Evolutionary conservation across 164 flowering plant genomes (phyloP).

Genomic region (Aristolochia fimbriata): DNA sequence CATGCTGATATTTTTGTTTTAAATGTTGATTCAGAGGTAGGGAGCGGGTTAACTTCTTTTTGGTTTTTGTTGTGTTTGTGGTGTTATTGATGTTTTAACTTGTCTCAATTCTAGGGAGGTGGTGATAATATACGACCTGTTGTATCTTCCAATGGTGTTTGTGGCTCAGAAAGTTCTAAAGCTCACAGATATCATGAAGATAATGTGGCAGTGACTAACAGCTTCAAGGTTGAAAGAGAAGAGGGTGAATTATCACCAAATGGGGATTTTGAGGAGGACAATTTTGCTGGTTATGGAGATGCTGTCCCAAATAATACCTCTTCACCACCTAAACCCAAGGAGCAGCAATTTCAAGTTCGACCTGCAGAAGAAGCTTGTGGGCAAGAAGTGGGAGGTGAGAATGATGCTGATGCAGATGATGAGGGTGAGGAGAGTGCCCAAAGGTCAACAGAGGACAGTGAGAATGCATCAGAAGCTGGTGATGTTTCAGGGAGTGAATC

Average conservation of each 20-base stretch:
- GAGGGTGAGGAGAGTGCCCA: slow-evolving; percentile 83
- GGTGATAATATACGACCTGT: slow-evolving; percentile 17
- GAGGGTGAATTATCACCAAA: slow-evolving; percentile 91
- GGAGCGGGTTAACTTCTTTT: too few species aligned
- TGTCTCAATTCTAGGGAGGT: slow-evolving; percentile 13
- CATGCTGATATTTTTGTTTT: too few species aligned
- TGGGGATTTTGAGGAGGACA: slow-evolving; percentile 74
- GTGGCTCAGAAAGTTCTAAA: slow-evolving; percentile 24
- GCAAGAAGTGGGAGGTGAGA: slow-evolving; percentile 41
- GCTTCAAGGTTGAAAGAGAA: slow-evolving; percentile 66
- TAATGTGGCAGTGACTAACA: slow-evolving; percentile 18
- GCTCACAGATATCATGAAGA: slow-evolving; percentile 34
- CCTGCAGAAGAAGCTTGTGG: slow-evolving; percentile 32
- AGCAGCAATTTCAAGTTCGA: slow-evolving; percentile 29
- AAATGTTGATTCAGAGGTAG: too few species aligned
- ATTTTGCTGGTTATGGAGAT: slow-evolving; percentile 46
- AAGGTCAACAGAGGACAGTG: slow-evolving; percentile 74
- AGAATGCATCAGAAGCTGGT: slow-evolving; percentile 74
- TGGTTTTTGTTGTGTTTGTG: too few species aligned
- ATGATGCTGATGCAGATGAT: slow-evolving; percentile 71
- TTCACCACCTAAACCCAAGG: slow-evolving; percentile 28
- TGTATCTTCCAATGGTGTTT: slow-evolving; percentile 29
- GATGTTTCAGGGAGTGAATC: slow-evolving; percentile 85
- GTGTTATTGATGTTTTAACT: not conserved
- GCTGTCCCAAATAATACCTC: slow-evolving; percentile 18